phyloP scores from a whole-genome alignment of 2,329 filamentous ascomycete species.

The Phaeosphaeriaceae sp. region DNA sequence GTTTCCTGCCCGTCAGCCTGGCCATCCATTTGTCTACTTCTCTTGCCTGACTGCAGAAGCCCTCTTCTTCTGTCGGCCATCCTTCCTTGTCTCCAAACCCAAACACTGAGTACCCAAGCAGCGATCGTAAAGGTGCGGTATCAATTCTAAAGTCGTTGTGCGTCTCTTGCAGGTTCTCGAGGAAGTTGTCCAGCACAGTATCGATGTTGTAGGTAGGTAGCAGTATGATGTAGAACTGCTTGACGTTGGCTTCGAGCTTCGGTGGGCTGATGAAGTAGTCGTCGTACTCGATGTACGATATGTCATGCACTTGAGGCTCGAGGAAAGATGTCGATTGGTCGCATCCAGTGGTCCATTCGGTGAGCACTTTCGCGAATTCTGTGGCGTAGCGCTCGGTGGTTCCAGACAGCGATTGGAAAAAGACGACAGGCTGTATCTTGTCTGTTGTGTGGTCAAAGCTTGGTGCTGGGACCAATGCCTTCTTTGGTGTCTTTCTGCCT shows the following conservation, averaged over 20 bases:
- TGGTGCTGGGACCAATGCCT: constrained; percentile 20
- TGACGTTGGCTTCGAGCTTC: constrained; percentile 61
- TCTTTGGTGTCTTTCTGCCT: constrained; percentile 40
- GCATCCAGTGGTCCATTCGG: constrained; percentile 47
- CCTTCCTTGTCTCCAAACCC: constrained; percentile 90
- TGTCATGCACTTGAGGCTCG: constrained; percentile 72
- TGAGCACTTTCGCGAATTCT: constrained; percentile 65
- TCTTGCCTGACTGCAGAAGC: constrained; percentile 91
- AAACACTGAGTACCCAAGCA: constrained; percentile 91
- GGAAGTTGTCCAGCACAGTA: constrained; percentile 84
- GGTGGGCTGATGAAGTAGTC: constrained; percentile 87
- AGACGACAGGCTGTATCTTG: constrained; percentile 76
- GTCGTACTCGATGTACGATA: constrained; percentile 89
- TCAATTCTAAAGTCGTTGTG: constrained; percentile 98
- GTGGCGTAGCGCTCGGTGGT: constrained; percentile 78
- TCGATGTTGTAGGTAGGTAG: constrained; percentile 96
- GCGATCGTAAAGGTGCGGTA: constrained; percentile 76
- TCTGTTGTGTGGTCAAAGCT: constrained; percentile 40
- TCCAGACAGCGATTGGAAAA: constrained; percentile 88
- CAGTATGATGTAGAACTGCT: constrained; percentile 82
- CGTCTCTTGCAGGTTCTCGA: constrained; percentile 87
- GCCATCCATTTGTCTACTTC: constrained; percentile 96
- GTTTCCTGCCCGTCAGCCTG: constrained; percentile 84
- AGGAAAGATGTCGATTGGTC: constrained; percentile 52
- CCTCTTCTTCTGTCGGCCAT: constrained; percentile 89